Base-by-base conservation (phyloP, 257 asterid species). In the Schizonepeta tenuifolia region DNA sequence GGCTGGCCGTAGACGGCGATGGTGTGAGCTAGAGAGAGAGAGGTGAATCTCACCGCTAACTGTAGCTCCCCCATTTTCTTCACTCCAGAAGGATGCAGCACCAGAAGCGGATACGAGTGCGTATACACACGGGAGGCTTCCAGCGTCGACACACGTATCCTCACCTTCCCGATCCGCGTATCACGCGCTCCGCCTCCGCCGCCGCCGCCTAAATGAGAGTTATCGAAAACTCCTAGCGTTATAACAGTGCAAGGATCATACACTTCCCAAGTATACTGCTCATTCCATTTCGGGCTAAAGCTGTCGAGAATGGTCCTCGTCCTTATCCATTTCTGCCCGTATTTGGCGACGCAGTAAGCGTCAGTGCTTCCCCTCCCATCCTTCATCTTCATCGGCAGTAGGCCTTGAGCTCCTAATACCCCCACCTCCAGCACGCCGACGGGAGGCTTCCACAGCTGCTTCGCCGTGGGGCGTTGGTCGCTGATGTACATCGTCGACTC, bases 251-350 rank as follows among this genome's bases (percentile, higher is more conserved):
- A 86, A 1, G 97, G 97, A 77, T 90, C 97, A 21, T 83, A 88
- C 9, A 90, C 93, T 53, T 90, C 97, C 97, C 95, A 90, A 0
- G 93, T 88, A 78, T 88, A 88, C 60, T 88, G 96, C 75, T 90
- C 94, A 40, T 90, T 90, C 96, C 96, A 87, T 46, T 62, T 86
- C 21, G 96, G 96, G 20, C 74, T 66, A 4, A 87, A 84, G 18
- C 55, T 85, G 79, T 86, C 90, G 20, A 90, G 82, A 35, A 89
- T 79, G 0, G 97, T 90, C 70, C 94, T 70, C 0, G 97, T 90
- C 6, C 96, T 79, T 6, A 88, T 83, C 97, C 97, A 90, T 70
- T 90, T 90, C 69, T 86, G 97, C 1, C 93, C 97, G 43, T 90
- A 88, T 66, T 88, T 86, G 2, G 97, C 93, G 15, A 90, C 91